These are phyloP conservation scores for Brettanomyces bruxellensis DNA, from an alignment of 805 yeast genomes.

Conservation along the genomic window DNA sequence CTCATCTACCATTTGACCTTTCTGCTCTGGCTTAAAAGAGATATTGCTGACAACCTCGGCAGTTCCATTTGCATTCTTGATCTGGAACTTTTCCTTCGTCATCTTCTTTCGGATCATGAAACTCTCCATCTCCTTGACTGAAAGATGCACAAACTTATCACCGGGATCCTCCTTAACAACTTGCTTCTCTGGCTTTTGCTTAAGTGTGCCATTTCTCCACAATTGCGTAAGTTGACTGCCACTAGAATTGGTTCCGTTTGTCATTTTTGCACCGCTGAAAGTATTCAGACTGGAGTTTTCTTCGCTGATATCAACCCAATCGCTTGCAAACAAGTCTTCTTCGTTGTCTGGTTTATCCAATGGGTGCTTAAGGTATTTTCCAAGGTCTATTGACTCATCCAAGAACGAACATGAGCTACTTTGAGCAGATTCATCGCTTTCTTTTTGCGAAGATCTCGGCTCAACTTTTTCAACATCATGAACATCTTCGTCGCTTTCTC, in stretches of 20 bases:
- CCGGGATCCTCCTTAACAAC: conserved; percentile 8
- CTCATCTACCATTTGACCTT: conserved; percentile 14
- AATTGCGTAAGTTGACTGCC: conserved; percentile 2
- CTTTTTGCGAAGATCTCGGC: no score
- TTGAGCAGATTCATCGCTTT: no score
- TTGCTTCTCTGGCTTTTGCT: conserved; percentile 9
- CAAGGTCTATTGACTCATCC: background rate
- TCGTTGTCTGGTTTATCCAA: no score
- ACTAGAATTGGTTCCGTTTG: no score
- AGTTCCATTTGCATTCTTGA: conserved; percentile 19
- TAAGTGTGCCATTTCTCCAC: conserved; percentile 22
- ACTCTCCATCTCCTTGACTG: conserved; percentile 20
- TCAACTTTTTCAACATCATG: no score
- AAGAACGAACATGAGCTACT: no score
- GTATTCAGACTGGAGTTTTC: no score
- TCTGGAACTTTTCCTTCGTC: conserved; percentile 22
- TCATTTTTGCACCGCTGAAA: no score
- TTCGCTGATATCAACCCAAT: no score
- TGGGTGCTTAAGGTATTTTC: background rate
- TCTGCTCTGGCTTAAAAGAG: conserved; percentile 14
- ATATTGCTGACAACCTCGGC: conserved; percentile 9
- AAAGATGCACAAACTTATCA: conserved; percentile 12
- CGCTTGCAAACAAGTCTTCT: no score
- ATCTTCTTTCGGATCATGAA: conserved; percentile 23
- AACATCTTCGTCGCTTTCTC: no score